These are phyloP conservation scores for Paracamarosporium sp. DNA, from an alignment of 2,329 filamentous ascomycete species.

Conservation along the genomic window DNA sequence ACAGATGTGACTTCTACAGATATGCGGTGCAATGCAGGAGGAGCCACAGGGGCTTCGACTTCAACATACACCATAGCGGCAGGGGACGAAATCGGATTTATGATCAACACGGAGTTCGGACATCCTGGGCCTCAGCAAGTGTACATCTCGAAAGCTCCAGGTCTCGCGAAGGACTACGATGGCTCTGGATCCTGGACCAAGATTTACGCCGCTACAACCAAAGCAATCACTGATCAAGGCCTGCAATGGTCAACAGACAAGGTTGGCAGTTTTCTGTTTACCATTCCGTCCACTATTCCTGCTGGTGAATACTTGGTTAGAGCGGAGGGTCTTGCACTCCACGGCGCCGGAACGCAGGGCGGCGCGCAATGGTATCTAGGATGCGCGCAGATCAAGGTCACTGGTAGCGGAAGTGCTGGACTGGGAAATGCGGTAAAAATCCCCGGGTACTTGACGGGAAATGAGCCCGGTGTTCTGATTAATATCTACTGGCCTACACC, in stretches of 20 bases:
- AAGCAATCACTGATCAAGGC: constrained; percentile 1
- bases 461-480: constrained; percentile 41
- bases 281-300: constrained; percentile 43
- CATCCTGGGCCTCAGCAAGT: constrained; percentile 59
- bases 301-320: constrained; percentile 31
- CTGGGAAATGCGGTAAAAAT: constrained; percentile 51
- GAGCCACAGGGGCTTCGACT: constrained; percentile 5
- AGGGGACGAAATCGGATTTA: constrained; percentile 54
- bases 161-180: constrained; percentile 69
- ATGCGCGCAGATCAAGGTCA: constrained; percentile 18
- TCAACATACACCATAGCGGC: constrained; percentile 23
- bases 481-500: background rate
- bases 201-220: constrained; percentile 18
- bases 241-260: constrained; percentile 25
- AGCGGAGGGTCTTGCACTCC: constrained; percentile 16
- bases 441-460: constrained; percentile 60
- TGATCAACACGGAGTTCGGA: constrained; percentile 40
- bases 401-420: constrained; percentile 42
- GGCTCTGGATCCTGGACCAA: constrained; percentile 54
- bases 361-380: constrained; percentile 29
- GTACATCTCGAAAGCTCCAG: constrained; percentile 53
- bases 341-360: constrained; percentile 43
- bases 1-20: constrained; percentile 16
- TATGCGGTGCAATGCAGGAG: constrained; percentile 24
- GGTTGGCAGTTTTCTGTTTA: constrained; percentile 44